Percentiles rank a stretch among this genome's conserved stretches.
phyloP scores from a whole-genome alignment of 2,329 filamentous ascomycete species.

The Anthostomella pinea region DNA sequence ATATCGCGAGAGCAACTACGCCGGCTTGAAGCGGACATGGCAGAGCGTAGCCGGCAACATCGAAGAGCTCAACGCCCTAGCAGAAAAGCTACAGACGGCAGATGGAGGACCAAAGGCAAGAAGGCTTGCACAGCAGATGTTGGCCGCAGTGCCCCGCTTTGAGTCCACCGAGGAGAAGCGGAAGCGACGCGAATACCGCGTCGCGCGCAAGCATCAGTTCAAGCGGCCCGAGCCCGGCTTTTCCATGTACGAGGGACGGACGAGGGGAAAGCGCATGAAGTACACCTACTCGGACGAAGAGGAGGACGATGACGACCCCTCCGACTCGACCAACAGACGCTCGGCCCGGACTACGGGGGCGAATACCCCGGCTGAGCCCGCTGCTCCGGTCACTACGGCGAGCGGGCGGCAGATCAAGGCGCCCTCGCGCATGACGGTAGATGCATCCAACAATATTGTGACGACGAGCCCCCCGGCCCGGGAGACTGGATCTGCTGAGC shows the following conservation, averaged over 20 bases:
- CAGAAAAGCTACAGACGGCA: conserved; percentile 69
- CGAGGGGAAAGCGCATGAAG: conserved; percentile 90
- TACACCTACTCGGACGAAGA: conserved; percentile 95
- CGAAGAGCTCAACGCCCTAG: conserved; percentile 74
- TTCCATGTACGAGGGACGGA: conserved; percentile 93
- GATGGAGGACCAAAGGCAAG: conserved; percentile 82
- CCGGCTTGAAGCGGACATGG: conserved; percentile 75
- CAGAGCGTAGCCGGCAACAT: conserved; percentile 90
- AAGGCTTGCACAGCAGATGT: conserved; percentile 73
- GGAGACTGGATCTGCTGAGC: conserved; percentile 31
- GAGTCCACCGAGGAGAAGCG: conserved; percentile 97
- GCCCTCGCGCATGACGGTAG: conserved; percentile 63
- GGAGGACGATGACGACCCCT: conserved; percentile 66
- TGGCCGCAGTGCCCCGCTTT: conserved; percentile 79
- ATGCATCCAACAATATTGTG: conserved; percentile 46
- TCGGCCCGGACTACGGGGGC: conserved; percentile 73
- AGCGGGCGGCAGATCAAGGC: conserved; percentile 83
- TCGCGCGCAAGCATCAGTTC: conserved; percentile 82
- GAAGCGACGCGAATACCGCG: conserved; percentile 85
- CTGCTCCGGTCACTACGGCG: conserved; percentile 66
- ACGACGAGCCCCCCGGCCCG: conserved; percentile 38
- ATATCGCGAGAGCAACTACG: conserved; percentile 89
- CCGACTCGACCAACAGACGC: conserved; percentile 62
- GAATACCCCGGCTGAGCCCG: conserved; percentile 67
- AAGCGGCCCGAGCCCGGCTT: conserved; percentile 83